Percentiles rank a stretch among this genome's conserved stretches.
Evolutionary conservation across 1,139 yeast genomes (phyloP).

Genomic region (Cylindricascospora bacillispora): DNA sequence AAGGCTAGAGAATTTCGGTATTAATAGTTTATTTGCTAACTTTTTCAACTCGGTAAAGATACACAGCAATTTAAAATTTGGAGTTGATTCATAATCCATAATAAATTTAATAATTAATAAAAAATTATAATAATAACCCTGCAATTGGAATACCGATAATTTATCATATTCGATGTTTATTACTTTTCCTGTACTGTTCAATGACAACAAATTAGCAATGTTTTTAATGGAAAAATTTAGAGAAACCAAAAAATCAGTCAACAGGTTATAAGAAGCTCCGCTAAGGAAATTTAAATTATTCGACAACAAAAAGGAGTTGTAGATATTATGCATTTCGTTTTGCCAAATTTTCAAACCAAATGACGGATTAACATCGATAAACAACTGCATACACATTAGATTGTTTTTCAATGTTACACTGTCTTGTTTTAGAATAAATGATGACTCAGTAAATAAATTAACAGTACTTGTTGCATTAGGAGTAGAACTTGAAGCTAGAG

Average conservation of each 20-base stretch:
- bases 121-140: slow-evolving; percentile 27
- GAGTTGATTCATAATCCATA: slow-evolving; percentile 26
- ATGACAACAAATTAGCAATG: slow-evolving; percentile 13
- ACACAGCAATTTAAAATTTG: slow-evolving; percentile 23
- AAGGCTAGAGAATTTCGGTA: slow-evolving; percentile 15
- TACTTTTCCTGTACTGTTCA: slow-evolving; percentile 6
- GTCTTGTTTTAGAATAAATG: slow-evolving; percentile 12
- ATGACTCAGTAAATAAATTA: slow-evolving; percentile 3
- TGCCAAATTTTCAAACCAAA: slow-evolving; percentile 19
- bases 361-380: slow-evolving; percentile 13
- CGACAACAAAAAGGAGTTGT: slow-evolving; percentile 15
- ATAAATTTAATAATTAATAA: slow-evolving; percentile 27
- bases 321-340: slow-evolving; percentile 11
- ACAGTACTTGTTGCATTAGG: too few species aligned
- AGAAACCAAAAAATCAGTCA: slow-evolving; percentile 22
- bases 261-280: slow-evolving; percentile 17
- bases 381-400: slow-evolving; percentile 20
- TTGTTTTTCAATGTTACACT: slow-evolving; percentile 17
- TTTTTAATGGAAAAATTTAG: slow-evolving; percentile 24
- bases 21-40: slow-evolving; percentile 17
- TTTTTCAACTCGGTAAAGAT: slow-evolving; percentile 23
- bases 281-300: slow-evolving; percentile 14
- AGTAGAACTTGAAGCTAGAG: too few species aligned
- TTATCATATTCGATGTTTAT: slow-evolving; percentile 11
- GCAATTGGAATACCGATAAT: slow-evolving; percentile 23